These are phyloP conservation scores for Botryotinia globosa DNA, from an alignment of 2,329 filamentous ascomycete species.

Conservation along the genomic window DNA sequence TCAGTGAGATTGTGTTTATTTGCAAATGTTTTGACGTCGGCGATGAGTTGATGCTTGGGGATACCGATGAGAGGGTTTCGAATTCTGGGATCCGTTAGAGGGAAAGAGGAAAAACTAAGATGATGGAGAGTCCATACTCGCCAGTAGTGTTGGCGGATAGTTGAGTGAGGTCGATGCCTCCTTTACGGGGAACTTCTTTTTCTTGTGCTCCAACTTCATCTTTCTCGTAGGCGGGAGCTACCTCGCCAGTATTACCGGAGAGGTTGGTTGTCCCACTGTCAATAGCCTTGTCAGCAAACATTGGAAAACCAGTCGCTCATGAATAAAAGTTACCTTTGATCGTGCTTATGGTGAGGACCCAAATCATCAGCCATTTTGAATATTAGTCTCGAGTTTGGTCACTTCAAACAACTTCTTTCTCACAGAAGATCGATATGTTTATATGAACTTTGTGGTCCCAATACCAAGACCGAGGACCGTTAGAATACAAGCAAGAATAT, in stretches of 20 bases:
- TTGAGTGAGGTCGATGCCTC: constrained; percentile 5
- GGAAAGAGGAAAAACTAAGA: neutral
- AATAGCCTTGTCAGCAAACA: neutral
- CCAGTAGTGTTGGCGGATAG: constrained; percentile 13
- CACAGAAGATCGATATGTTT: neutral
- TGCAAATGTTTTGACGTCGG: constrained; percentile 59
- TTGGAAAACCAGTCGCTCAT: neutral
- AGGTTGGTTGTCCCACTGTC: constrained; percentile 4
- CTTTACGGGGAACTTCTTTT: neutral
- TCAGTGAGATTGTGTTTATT: constrained; percentile 56
- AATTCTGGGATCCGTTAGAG: constrained; percentile 42
- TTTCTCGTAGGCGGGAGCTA: constrained; percentile 1
- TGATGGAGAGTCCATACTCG: constrained; percentile 3
- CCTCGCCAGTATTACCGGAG: neutral
- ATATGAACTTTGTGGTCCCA: neutral
- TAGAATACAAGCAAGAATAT: neutral
- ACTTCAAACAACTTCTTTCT: neutral
- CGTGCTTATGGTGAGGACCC: neutral
- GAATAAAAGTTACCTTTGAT: neutral
- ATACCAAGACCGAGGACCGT: neutral
- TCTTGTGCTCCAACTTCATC: neutral
- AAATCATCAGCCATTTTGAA: constrained; percentile 14
- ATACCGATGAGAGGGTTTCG: constrained; percentile 57
- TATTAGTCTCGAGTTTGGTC: neutral
- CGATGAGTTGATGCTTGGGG: constrained; percentile 49